Conservation (phyloP, 352 stramenopile species). For the Nothophytophthora sp. region DNA sequence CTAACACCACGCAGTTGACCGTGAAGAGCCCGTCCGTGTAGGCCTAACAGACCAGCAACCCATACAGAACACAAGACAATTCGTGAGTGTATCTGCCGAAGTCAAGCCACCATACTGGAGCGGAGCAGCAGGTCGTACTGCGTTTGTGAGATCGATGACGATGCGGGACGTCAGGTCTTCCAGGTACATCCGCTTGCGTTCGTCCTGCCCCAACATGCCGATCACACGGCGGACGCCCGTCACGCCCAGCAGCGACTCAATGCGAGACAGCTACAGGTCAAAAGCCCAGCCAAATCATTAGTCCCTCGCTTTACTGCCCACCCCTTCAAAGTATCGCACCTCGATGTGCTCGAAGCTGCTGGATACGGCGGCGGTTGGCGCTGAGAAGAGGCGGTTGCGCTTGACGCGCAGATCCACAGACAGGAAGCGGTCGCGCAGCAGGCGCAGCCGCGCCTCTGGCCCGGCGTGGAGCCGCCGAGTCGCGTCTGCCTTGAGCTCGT, state of each 20-base stretch:
- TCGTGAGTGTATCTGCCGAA: background rate
- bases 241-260: slow-evolving; percentile 86
- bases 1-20: slow-evolving; percentile 92
- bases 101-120: background rate
- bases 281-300: background rate
- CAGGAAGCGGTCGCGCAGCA: slow-evolving; percentile 73
- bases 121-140: slow-evolving; percentile 23
- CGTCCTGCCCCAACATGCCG: slow-evolving; percentile 85
- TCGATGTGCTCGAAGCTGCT: slow-evolving; percentile 75
- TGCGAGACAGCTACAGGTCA: slow-evolving; percentile 61
- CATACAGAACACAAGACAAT: background rate
- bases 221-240: slow-evolving; percentile 79
- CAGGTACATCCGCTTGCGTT: slow-evolving; percentile 75
- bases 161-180: slow-evolving; percentile 86
- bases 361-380: slow-evolving; percentile 53
- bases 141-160: slow-evolving; percentile 71
- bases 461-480: slow-evolving; percentile 59
- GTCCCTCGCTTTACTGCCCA: background rate
- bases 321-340: too few relatives aligned
- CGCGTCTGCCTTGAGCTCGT: slow-evolving; percentile 64
- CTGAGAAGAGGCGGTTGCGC: slow-evolving; percentile 82
- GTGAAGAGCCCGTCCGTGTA: slow-evolving; percentile 91
- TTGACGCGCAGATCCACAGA: slow-evolving; percentile 76
- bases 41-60: slow-evolving; percentile 39
- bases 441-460: slow-evolving; percentile 54